A percentile compares a stretch with the other conserved stretches of the same genome.
phyloP scores from a whole-genome alignment of 805 yeast species.

The Yamadazyma insecticola region DNA sequence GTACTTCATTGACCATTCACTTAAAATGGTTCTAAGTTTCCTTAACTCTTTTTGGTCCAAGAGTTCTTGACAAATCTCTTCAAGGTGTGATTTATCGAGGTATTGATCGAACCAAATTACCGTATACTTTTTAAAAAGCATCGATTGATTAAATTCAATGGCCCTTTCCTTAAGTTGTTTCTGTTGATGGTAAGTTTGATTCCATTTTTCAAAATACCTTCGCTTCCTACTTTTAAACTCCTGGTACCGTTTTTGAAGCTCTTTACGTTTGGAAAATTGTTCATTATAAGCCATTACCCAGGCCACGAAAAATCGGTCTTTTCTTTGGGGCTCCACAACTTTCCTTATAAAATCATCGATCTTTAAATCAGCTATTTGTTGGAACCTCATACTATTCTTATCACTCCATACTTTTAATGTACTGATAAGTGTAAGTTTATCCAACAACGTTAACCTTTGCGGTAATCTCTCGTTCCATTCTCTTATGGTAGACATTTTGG shows the following conservation, averaged over 20 bases:
- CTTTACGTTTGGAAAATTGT: slow-evolving; percentile 4
- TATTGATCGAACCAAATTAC: slow-evolving; percentile 32
- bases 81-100: slow-evolving; percentile 18
- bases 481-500: slow-evolving; percentile 5
- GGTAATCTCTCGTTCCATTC: slow-evolving; percentile 26
- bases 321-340: too few relatives aligned
- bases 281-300: slow-evolving; percentile 21
- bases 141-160: slow-evolving; percentile 12
- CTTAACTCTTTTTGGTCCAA: slow-evolving; percentile 23
- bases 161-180: slow-evolving; percentile 9
- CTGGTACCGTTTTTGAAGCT: background rate
- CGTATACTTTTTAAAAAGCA: slow-evolving; percentile 22
- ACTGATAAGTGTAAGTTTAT: too few relatives aligned
- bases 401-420: too few relatives aligned
- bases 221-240: too few relatives aligned
- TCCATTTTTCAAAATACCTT: slow-evolving; percentile 19
- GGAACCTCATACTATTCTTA: too few relatives aligned
- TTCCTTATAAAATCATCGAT: too few relatives aligned
- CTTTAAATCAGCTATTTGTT: too few relatives aligned
- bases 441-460: too few relatives aligned
- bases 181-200: background rate
- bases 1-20: slow-evolving; percentile 34
- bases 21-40: slow-evolving; percentile 20
- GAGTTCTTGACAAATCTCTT: slow-evolving; percentile 27
- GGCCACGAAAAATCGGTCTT: too few relatives aligned